Base-by-base conservation (phyloP, 495 filamentous ascomycete species). In the Sabuloglossum arenarium region DNA sequence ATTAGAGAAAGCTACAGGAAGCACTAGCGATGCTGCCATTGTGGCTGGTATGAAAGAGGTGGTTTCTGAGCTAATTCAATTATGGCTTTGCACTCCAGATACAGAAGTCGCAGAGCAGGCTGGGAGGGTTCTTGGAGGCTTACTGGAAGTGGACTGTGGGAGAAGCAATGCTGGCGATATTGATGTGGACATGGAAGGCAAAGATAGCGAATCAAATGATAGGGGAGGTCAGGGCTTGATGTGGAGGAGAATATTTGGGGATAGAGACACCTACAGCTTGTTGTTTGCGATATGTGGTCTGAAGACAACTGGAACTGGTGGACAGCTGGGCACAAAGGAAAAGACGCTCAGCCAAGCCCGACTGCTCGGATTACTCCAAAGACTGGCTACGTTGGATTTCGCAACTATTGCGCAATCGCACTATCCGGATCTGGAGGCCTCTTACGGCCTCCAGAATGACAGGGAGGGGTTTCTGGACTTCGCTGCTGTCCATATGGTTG, bases 261-360 rank as follows among this genome's bases (percentile, higher is more conserved):
- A 88, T 59, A 70, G 68, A 31, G 74, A 80, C 59, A 71, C 86
- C 6, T 89, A 90, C 61, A 66, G 70, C 0, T 67, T 80, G 14
- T 67, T 90, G 9, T 79, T 83, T 61, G 72, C 71, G 1, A 67
- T 83, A 39, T 80, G 81, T 62, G 79, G 77, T 54, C 70, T 79
- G 1, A 65, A 63, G 28, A 64, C 64, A 0, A 60, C 60, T 0
- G 65, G 65, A 16, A 51, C 62, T 6, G 66, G 64, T 5, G 64
- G 67, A 3, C 62, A 62, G 12, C 64, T 82, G 10, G 71, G 72
- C 37, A 77, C 75, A 59, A 74, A 74, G 42, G 78, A 90, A 51
- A 79, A 79, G 58, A 84, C 86, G 0, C 68, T 93, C 23, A 82
- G 86, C 1, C 88, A 95, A 67, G 85, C 81, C 34, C 73, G 88